Evolutionary conservation across 495 filamentous ascomycete genomes (phyloP).

Genomic region (Aspergillus biplanus): DNA sequence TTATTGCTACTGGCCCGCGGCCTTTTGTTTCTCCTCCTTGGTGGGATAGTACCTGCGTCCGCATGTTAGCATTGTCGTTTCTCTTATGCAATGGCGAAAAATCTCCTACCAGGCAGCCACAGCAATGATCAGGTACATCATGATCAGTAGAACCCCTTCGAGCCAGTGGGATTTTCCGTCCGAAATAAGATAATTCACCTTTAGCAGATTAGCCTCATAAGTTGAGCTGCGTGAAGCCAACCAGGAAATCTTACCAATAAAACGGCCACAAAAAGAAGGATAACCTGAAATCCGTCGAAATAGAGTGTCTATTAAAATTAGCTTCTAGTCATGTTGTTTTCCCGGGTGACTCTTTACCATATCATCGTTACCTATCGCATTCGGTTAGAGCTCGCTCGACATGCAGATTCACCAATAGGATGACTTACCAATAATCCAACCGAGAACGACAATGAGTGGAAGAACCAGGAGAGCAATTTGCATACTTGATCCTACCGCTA

Average conservation of each 20-base stretch:
- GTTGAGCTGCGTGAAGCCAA: not conserved
- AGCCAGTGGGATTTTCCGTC: slow-evolving; percentile 66
- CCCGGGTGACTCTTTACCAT: slow-evolving; percentile 36
- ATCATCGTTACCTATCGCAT: slow-evolving; percentile 31
- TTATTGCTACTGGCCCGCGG: not conserved
- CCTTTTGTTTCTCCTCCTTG: slow-evolving; percentile 18
- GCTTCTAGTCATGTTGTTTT: slow-evolving; percentile 2
- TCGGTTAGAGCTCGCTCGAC: slow-evolving; percentile 9
- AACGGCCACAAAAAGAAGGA: slow-evolving; percentile 76
- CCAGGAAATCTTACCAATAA: slow-evolving; percentile 51
- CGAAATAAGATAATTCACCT: slow-evolving; percentile 81
- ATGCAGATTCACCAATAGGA: slow-evolving; percentile 20
- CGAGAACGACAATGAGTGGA: slow-evolving; percentile 76
- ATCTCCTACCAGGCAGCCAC: slow-evolving; percentile 54
- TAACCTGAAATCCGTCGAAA: slow-evolving; percentile 83
- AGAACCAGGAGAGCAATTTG: slow-evolving; percentile 83
- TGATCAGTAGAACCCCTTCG: slow-evolving; percentile 74
- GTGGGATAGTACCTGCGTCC: slow-evolving; percentile 25
- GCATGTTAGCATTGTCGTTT: not conserved
- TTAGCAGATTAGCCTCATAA: not conserved
- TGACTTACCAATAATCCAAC: slow-evolving; percentile 73
- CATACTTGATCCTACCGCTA: slow-evolving; percentile 84
- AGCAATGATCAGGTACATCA: slow-evolving; percentile 75
- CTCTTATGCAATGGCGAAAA: not conserved
- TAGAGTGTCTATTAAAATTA: slow-evolving; percentile 63